Evolutionary conservation across 805 yeast genomes (phyloP), one percentile per base, ranked within the genome.

Genomic region (Allodekkera sacchari): DNA sequence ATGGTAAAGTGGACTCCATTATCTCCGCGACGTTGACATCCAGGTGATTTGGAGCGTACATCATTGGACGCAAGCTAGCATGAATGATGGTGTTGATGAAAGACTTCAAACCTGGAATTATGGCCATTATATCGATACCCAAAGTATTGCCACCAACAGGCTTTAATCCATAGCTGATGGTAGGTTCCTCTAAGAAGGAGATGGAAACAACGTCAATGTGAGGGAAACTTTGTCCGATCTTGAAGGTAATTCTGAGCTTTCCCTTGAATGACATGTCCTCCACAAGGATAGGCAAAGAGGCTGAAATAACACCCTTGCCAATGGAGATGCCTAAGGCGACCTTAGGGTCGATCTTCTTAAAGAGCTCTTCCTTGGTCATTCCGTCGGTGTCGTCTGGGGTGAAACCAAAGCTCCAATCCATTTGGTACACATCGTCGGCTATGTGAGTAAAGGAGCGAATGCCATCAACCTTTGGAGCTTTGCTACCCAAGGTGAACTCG

Each of bases 121-220:
- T 66, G 3, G 88, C 76, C 94, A 83, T 83, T 44, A 83, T 71
- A 59, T 83, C 94, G 27, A 83, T 50, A 39, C 94, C 94, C 38
- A 83, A 67, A n/a, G 88, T 77, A 52, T 83, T 89, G 59, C 94
- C 92, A 53, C 92, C 92, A 32, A 83, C 80, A 7, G 94, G 94
- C 52, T 83, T 83, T 63, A 83, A 69, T 14, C 76, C 79, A 52
- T 81, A 83, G 50, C 79, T 88, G 48, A 83, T 79, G 19, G 68
- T 64, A 23, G 92, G 92, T 13, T 89, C 80, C 52, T 82, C 89
- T 47, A 83, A 61, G 46, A 83, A 72, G 40, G 77, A 80, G 34
- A 82, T 62, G 13, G 84, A 74, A 7, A 83, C 83, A 44, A 72
- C 55, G 39, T 75, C 76, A 37, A 83, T 79, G 46, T 82, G 87